phyloP scores from a whole-genome alignment of 306 rosid species.

The Arachis stenosperma region DNA sequence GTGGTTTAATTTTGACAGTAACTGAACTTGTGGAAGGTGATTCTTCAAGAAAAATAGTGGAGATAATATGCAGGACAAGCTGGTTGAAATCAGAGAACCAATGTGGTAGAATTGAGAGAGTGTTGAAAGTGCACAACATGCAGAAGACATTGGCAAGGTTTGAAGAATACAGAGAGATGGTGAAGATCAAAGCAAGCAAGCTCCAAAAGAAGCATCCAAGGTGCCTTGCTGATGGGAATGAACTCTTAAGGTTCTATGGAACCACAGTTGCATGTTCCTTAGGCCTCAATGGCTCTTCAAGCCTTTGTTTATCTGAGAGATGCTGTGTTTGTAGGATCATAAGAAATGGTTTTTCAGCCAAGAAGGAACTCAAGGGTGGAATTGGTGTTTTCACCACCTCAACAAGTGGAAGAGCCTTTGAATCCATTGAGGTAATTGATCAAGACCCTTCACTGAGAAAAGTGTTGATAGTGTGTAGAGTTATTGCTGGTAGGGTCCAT shows the following conservation, averaged over 20 bases:
- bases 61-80: conserved; percentile 86
- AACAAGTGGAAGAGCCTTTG: conserved; percentile 91
- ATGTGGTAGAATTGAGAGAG: conserved; percentile 77
- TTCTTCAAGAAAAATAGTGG: conserved; percentile 88
- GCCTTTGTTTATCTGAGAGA: conserved; percentile 71
- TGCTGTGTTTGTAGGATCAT: conserved; percentile 90
- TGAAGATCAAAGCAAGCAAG: conserved; percentile 85
- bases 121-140: conserved; percentile 94
- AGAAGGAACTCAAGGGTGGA: conserved; percentile 83
- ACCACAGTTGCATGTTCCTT: conserved; percentile 75
- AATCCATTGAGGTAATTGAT: conserved; percentile 54
- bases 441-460: conserved; percentile 55
- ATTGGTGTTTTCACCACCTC: conserved; percentile 95
- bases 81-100: conserved; percentile 79
- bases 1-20: conserved; percentile 49
- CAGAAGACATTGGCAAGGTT: conserved; percentile 85
- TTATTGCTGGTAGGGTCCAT: conserved; percentile 89
- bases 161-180: conserved; percentile 88
- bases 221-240: conserved; percentile 94
- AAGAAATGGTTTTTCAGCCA: conserved; percentile 79
- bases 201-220: conserved; percentile 95
- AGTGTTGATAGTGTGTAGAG: conserved; percentile 80
- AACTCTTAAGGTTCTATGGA: conserved; percentile 87
- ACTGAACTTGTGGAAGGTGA: conserved; percentile 92
- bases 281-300: conserved; percentile 79